Conservation (phyloP, 441 rosid genomes). For the Populus hybrid region DNA sequence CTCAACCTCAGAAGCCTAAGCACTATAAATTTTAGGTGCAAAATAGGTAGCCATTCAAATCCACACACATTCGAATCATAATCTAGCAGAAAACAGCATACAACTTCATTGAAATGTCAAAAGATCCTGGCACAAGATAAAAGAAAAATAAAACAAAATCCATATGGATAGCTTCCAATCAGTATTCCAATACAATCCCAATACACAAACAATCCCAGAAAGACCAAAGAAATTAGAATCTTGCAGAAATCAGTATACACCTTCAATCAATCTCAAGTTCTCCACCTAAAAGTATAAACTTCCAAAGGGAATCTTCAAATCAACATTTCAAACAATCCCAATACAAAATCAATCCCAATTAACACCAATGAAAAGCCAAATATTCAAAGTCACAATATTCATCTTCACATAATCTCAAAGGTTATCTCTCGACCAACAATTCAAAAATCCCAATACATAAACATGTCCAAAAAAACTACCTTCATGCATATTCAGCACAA, state of each 20-base stretch:
- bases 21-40: no score
- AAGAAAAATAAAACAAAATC: no score
- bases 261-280: background rate
- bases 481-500: background rate
- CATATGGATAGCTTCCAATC: no score
- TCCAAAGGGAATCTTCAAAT: background rate
- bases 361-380: background rate
- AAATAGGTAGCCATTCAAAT: no score
- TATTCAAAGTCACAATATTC: background rate
- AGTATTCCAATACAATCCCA: background rate
- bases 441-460: background rate
- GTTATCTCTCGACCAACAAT: background rate
- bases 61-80: no score
- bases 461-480: background rate
- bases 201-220: background rate
- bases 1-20: no score
- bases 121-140: no score
- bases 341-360: no score
- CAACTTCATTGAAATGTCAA: no score
- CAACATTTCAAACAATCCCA: background rate
- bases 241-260: background rate
- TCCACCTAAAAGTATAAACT: background rate
- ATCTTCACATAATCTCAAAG: background rate
- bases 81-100: no score
- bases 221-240: background rate